Percentiles rank a stretch among this genome's conserved stretches.
These are phyloP conservation scores for Colletotrichum sp. DNA, from an alignment of 2,329 filamentous ascomycete species.

Conservation along the genomic window DNA sequence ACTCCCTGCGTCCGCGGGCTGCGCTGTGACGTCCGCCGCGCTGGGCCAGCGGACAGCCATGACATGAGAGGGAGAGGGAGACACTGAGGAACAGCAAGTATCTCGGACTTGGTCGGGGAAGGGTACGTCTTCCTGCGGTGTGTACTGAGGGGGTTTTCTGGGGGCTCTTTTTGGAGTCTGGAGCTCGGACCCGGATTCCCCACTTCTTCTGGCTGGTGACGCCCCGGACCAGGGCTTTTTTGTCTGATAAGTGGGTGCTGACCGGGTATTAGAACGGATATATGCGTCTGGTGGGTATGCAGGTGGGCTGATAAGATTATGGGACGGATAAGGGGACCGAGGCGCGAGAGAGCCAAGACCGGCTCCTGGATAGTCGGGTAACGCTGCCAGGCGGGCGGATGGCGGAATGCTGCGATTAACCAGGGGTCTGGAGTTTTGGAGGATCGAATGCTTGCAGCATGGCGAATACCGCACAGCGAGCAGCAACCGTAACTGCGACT, in stretches of 20 bases:
- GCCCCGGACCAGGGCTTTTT: not conserved
- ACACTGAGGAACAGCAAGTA: not conserved
- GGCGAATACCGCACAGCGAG: not conserved
- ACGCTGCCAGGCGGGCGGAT: not conserved
- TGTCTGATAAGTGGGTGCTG: slow-evolving; percentile 4
- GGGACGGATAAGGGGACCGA: slow-evolving; percentile 15
- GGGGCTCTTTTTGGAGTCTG: not conserved
- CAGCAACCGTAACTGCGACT: not conserved
- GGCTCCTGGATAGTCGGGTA: not conserved
- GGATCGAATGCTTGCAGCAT: not conserved
- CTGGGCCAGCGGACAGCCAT: not conserved
- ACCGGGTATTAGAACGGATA: slow-evolving; percentile 18
- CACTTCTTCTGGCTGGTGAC: not conserved
- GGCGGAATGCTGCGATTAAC: not conserved
- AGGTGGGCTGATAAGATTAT: slow-evolving; percentile 10
- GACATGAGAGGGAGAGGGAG: not conserved
- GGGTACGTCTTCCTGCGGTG: not conserved
- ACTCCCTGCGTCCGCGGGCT: not conserved
- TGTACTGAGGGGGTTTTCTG: not conserved
- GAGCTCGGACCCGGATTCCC: not conserved
- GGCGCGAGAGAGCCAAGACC: not conserved
- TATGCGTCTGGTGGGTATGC: not conserved
- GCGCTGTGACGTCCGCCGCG: slow-evolving; percentile 9
- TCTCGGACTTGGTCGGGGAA: not conserved
- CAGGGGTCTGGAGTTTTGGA: not conserved